Conservation (phyloP, 2,329 filamentous ascomycete species). For the Polytolypa hystricis region DNA sequence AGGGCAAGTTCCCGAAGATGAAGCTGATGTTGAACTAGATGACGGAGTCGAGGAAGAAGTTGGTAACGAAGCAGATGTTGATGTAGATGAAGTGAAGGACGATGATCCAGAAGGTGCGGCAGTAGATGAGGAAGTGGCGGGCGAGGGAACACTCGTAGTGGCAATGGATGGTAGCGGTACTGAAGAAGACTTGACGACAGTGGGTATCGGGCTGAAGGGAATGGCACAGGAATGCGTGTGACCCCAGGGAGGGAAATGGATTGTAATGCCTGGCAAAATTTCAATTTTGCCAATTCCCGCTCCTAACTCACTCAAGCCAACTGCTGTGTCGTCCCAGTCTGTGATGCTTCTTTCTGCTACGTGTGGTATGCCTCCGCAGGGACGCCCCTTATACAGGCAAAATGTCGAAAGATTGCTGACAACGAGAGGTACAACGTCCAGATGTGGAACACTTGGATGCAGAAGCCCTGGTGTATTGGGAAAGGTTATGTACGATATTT, state of each 20-base stretch:
- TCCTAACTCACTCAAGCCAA: too few species aligned
- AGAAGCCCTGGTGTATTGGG: neutral
- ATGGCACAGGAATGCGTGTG: too few species aligned
- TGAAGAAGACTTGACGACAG: too few species aligned
- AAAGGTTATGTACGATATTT: constrained; percentile 6
- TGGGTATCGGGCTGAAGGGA: too few species aligned
- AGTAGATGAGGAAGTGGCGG: neutral
- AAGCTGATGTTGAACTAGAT: neutral
- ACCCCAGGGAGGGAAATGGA: too few species aligned
- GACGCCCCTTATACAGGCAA: constrained; percentile 4
- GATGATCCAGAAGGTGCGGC: neutral
- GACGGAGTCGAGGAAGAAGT: neutral
- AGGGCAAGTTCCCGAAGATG: neutral
- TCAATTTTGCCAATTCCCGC: too few species aligned
- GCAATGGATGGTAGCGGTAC: too few species aligned
- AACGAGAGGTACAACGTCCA: constrained; percentile 2
- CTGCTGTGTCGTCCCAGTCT: too few species aligned
- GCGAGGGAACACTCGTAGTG: too few species aligned
- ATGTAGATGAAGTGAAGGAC: neutral
- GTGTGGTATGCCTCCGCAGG: constrained; percentile 6
- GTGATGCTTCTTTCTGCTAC: neutral
- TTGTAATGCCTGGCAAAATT: too few species aligned
- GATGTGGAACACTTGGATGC: constrained; percentile 6
- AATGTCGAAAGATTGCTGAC: neutral
- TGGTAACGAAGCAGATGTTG: neutral